These are phyloP conservation scores for Rhynchospora pubera DNA, from an alignment of 176 grass and related monocot genomes.

Conservation along the genomic window DNA sequence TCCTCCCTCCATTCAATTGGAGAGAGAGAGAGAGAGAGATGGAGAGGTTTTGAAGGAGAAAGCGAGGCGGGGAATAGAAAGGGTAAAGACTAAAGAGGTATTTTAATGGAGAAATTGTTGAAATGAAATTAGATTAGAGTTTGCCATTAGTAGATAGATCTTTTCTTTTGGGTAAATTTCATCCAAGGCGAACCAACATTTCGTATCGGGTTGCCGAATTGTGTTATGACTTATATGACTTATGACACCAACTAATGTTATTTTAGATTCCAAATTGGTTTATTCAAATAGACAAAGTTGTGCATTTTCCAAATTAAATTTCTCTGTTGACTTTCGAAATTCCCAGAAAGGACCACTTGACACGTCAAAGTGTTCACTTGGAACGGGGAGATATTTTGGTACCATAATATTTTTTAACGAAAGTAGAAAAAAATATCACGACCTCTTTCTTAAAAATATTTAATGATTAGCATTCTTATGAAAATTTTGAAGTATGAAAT, in stretches of 20 bases:
- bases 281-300: neutral
- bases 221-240: neutral
- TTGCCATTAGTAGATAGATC: neutral
- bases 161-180: conserved; percentile 7
- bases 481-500: no score
- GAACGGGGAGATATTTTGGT: no score
- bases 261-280: neutral
- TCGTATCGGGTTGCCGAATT: neutral
- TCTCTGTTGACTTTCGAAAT: neutral
- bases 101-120: conserved; percentile 3
- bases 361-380: neutral
- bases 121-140: neutral
- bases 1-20: neutral
- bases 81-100: neutral
- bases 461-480: no score
- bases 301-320: neutral
- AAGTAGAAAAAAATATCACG: no score
- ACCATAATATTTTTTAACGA: no score
- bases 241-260: neutral
- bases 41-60: neutral
- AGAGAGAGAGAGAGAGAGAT: conserved; percentile 8
- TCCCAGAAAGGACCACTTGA: neutral
- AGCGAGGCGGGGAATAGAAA: neutral
- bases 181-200: neutral
- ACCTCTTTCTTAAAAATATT: no score